These are phyloP conservation scores for Amanita molliuscula DNA, from an alignment of 768 basidiomycete genomes.

Conservation along the genomic window DNA sequence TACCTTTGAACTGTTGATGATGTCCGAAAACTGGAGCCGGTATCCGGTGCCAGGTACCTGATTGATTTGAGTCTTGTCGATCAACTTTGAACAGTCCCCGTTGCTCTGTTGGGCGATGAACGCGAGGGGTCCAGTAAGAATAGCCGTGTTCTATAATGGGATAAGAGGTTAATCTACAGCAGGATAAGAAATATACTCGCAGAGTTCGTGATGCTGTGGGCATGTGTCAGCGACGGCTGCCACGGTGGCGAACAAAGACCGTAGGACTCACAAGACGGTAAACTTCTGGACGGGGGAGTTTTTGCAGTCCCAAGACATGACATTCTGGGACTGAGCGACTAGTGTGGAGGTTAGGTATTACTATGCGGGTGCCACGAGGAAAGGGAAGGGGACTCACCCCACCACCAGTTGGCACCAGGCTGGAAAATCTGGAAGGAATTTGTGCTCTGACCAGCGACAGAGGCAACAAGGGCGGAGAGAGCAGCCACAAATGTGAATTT, in stretches of 20 bases:
- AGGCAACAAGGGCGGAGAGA: not conserved
- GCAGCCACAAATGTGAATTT: constrained; percentile 1
- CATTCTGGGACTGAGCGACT: constrained; percentile 4
- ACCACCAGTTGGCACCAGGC: constrained; percentile 4
- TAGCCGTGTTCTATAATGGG: not conserved
- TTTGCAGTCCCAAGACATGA: constrained; percentile 7
- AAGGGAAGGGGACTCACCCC: not conserved
- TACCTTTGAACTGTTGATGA: constrained; percentile 5
- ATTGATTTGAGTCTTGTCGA: constrained; percentile 2
- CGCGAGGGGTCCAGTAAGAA: constrained; percentile 5
- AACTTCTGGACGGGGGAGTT: constrained; percentile 2
- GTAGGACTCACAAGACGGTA: constrained; percentile 5
- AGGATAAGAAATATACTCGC: not conserved
- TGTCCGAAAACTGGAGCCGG: constrained; percentile 3
- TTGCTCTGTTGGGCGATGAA: constrained; percentile 6
- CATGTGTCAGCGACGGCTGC: not conserved
- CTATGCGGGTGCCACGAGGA: not conserved
- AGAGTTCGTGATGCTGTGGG: constrained; percentile 6
- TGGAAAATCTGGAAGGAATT: constrained; percentile 1
- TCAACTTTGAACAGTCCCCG: constrained; percentile 2
- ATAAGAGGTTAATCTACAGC: not conserved
- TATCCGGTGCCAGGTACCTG: constrained; percentile 4
- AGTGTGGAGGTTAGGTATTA: not conserved
- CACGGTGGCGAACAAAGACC: not conserved
- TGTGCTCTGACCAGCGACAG: not conserved